Conservation (phyloP, 345 rosid genomes). For the Sisymbrium altissimum region DNA sequence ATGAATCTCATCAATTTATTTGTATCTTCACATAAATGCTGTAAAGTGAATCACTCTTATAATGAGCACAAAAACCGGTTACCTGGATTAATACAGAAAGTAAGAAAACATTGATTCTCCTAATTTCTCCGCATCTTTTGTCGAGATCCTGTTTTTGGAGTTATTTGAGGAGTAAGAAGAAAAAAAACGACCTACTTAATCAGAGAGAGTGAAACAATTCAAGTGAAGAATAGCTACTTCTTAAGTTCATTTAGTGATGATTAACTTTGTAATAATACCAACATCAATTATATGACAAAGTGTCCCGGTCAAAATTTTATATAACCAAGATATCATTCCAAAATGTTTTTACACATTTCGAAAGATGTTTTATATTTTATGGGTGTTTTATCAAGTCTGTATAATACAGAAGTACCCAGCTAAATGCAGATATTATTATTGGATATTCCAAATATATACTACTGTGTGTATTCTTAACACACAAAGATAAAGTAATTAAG, state of each 20-base stretch:
- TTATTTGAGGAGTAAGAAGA: neutral
- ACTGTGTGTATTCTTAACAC: neutral
- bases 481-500: neutral
- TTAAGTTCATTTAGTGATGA: neutral
- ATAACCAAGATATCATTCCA: neutral
- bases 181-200: neutral
- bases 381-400: neutral
- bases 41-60: neutral
- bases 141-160: too few relatives aligned
- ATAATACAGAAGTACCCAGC: too few relatives aligned
- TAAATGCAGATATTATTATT: neutral
- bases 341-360: neutral
- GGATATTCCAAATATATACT: neutral
- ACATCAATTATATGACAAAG: neutral
- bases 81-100: too few relatives aligned
- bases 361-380: neutral
- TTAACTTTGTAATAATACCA: neutral
- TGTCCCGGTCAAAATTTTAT: neutral
- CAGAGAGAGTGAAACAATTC: neutral
- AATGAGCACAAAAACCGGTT: neutral
- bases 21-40: neutral
- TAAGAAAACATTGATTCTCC: too few relatives aligned
- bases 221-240: neutral
- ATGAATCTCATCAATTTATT: neutral
- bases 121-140: too few relatives aligned